Percentiles rank a stretch among this genome's conserved stretches.
Conservation (phyloP, 805 yeast genomes). For the Sugiyamaella boreocaroliniensis region DNA sequence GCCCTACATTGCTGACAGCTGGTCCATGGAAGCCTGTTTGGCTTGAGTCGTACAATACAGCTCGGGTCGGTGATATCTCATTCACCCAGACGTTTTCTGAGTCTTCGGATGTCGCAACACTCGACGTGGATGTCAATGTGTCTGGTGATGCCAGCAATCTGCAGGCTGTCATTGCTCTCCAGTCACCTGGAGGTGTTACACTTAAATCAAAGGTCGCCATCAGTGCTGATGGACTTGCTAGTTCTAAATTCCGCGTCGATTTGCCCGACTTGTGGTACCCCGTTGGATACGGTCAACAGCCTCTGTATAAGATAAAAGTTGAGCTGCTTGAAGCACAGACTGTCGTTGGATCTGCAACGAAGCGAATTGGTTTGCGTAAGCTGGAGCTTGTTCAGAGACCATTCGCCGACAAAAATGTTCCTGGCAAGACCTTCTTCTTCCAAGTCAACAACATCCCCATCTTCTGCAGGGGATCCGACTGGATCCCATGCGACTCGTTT, state of each 20-base stretch:
- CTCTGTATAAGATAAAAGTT: conserved; percentile 27
- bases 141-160: not conserved
- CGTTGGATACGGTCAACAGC: conserved; percentile 33
- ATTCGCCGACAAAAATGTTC: conserved; percentile 17
- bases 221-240: not conserved
- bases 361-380: conserved; percentile 37
- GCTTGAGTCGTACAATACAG: conserved; percentile 22
- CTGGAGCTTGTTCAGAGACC: conserved; percentile 37
- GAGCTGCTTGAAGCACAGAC: not conserved
- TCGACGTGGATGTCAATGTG: conserved; percentile 1
- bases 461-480: conserved; percentile 38
- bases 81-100: conserved; percentile 13
- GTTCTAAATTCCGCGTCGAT: conserved; percentile 12
- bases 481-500: conserved; percentile 44
- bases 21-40: conserved; percentile 40
- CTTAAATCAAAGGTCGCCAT: not conserved
- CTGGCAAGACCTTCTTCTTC: conserved; percentile 39
- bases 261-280: conserved; percentile 39
- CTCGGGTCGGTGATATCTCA: conserved; percentile 19
- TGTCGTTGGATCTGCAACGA: conserved; percentile 1
- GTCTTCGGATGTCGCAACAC: conserved; percentile 3
- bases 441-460: conserved; percentile 35
- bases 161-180: not conserved
- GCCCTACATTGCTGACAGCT: conserved; percentile 38
- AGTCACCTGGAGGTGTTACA: not conserved